Percentiles rank a stretch among this genome's conserved stretches.
These are phyloP conservation scores for Ascochyta pisi DNA, from an alignment of 2,329 filamentous ascomycete genomes.

Conservation along the genomic window DNA sequence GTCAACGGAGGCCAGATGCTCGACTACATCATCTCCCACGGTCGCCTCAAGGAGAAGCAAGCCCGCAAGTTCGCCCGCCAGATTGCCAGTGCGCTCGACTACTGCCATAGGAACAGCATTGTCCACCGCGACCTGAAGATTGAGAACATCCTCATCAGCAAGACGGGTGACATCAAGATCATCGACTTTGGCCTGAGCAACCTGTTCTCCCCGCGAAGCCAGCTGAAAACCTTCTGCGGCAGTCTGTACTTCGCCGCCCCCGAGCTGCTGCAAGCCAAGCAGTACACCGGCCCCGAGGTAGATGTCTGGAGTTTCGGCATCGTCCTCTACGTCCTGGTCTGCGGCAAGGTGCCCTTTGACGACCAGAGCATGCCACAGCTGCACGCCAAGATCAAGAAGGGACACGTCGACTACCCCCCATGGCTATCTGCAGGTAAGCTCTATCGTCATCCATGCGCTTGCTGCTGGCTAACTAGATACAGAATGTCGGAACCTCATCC, in stretches of 20 bases:
- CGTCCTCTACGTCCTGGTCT: constrained; percentile 94
- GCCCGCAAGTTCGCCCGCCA: constrained; percentile 97
- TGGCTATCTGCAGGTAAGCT: constrained; percentile 86
- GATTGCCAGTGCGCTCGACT: constrained; percentile 95
- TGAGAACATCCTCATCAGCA: constrained; percentile 98
- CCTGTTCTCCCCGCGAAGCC: constrained; percentile 82
- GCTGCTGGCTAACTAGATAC: constrained; percentile 12
- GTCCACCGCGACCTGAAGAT: constrained; percentile 98
- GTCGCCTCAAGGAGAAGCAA: constrained; percentile 96
- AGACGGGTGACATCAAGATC: constrained; percentile 98
- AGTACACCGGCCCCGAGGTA: constrained; percentile 95
- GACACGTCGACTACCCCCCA: constrained; percentile 90
- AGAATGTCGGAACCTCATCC: constrained; percentile 95
- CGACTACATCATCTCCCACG: constrained; percentile 99
- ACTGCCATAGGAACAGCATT: constrained; percentile 97
- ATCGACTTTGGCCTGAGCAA: constrained; percentile 99
- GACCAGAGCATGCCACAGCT: constrained; percentile 99
- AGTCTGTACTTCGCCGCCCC: constrained; percentile 98
- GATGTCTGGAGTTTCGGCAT: constrained; percentile 99
- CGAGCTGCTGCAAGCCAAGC: constrained; percentile 88
- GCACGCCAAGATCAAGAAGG: constrained; percentile 98
- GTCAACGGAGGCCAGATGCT: constrained; percentile 99
- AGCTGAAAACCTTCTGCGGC: constrained; percentile 96
- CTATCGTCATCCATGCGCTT: not conserved
- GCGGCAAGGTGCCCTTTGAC: constrained; percentile 97